Evolutionary conservation across 805 yeast genomes (phyloP).

Genomic region (Millerozyma miso): DNA sequence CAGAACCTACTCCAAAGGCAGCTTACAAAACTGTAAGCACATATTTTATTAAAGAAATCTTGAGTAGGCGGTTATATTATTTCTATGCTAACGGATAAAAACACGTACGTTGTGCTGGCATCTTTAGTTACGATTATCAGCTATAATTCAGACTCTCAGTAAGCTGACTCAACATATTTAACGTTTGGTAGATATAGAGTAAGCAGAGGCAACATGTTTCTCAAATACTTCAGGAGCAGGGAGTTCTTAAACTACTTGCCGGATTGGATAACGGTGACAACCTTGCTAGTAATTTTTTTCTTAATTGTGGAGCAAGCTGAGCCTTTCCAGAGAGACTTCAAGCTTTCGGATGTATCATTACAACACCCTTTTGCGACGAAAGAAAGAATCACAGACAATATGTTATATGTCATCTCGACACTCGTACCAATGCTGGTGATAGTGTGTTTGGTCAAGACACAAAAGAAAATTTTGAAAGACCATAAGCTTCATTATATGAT

Average conservation of each 20-base stretch:
- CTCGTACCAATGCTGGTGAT: slow-evolving; percentile 20
- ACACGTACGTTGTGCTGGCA: no score
- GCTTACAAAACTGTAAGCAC: no score
- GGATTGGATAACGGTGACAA: slow-evolving; percentile 22
- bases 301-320: slow-evolving; percentile 17
- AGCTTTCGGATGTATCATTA: slow-evolving; percentile 21
- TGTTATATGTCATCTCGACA: slow-evolving; percentile 24
- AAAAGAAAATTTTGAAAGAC: background rate
- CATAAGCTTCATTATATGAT: slow-evolving; percentile 23
- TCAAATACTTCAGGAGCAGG: slow-evolving; percentile 3
- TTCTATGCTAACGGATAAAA: no score
- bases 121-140: no score
- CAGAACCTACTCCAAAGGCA: no score
- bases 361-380: slow-evolving; percentile 26
- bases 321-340: slow-evolving; percentile 28
- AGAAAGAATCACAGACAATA: slow-evolving; percentile 29
- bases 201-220: slow-evolving; percentile 4
- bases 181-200: no score
- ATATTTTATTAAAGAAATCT: no score
- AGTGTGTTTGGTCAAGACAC: background rate
- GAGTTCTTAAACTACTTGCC: slow-evolving; percentile 13
- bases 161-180: no score
- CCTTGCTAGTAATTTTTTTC: slow-evolving; percentile 15
- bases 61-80: no score
- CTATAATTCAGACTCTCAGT: no score